A percentile compares a stretch with the other conserved stretches of the same genome.
These are phyloP conservation scores for Corynascus novoguineensis DNA, from an alignment of 495 filamentous ascomycete genomes.

Conservation along the genomic window DNA sequence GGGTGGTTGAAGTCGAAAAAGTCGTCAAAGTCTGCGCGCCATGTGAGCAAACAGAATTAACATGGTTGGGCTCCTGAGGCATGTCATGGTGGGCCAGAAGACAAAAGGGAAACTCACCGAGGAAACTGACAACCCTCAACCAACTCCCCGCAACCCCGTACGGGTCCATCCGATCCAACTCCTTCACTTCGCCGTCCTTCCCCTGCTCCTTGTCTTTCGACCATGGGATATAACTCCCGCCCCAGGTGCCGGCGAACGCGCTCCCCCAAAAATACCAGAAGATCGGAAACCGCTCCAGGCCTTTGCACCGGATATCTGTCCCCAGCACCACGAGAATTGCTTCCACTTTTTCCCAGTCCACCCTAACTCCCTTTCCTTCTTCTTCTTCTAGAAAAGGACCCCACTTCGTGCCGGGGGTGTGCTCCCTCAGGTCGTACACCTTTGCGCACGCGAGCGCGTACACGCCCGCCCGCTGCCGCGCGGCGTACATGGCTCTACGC, in stretches of 20 bases:
- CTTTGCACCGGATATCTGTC: slow-evolving; percentile 47
- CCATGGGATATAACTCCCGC: slow-evolving; percentile 40
- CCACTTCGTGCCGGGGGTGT: slow-evolving; percentile 51
- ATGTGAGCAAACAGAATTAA: neutral
- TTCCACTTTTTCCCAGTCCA: slow-evolving; percentile 69
- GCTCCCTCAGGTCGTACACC: slow-evolving; percentile 62
- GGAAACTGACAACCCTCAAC: slow-evolving; percentile 52
- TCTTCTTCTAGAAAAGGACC: slow-evolving; percentile 51
- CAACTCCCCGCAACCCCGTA: slow-evolving; percentile 57
- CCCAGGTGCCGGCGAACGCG: slow-evolving; percentile 50
- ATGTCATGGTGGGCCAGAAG: neutral
- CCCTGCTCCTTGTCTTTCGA: slow-evolving; percentile 10
- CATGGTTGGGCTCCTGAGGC: too few species aligned
- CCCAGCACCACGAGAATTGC: slow-evolving; percentile 56
- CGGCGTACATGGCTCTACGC: neutral
- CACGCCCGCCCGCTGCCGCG: neutral
- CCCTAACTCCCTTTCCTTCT: slow-evolving; percentile 18
- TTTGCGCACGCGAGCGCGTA: slow-evolving; percentile 54
- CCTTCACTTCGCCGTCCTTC: slow-evolving; percentile 6
- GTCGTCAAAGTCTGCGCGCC: slow-evolving; percentile 51
- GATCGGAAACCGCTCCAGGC: slow-evolving; percentile 35
- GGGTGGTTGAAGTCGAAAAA: slow-evolving; percentile 58
- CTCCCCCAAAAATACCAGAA: slow-evolving; percentile 45
- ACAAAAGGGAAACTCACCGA: slow-evolving; percentile 19
- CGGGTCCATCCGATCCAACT: slow-evolving; percentile 48